Percentiles rank a stretch among this genome's conserved stretches.
Conservation (phyloP, 163 green algal species). For the Chlamydomonas reinhardtii region DNA sequence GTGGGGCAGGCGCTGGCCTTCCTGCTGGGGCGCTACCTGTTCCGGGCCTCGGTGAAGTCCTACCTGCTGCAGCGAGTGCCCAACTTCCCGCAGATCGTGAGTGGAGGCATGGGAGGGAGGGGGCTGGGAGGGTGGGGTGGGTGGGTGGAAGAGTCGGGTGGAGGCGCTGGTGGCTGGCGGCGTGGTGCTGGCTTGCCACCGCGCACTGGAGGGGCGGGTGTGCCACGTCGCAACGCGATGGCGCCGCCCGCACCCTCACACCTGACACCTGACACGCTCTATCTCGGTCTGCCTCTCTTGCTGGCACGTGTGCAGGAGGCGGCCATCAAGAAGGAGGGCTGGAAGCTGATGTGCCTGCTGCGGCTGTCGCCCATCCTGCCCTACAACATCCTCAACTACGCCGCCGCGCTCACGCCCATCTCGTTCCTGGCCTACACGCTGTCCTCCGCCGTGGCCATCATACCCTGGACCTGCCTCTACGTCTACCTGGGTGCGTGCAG, state of each 20-base stretch:
- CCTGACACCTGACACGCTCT: no score
- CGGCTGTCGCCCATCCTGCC: conserved; percentile 82
- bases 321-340: conserved; percentile 72
- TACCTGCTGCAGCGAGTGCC: conserved; percentile 63
- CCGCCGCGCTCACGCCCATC: conserved; percentile 78
- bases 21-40: conserved; percentile 74
- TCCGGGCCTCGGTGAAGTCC: conserved; percentile 53
- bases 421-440: conserved; percentile 64
- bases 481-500: conserved; percentile 60
- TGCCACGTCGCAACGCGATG: no score
- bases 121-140: background rate
- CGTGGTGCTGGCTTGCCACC: no score
- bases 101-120: conserved; percentile 29
- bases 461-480: conserved; percentile 70
- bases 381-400: conserved; percentile 92
- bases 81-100: conserved; percentile 60
- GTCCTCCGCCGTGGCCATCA: conserved; percentile 62
- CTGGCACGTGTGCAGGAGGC: conserved; percentile 63
- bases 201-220: no score
- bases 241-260: no score
- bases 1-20: conserved; percentile 87
- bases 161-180: background rate
- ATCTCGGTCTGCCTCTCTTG: no score
- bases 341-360: conserved; percentile 89
- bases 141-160: background rate